These are phyloP conservation scores for Diaporthe destruens DNA, from an alignment of 2,329 filamentous ascomycete species.

Conservation along the genomic window DNA sequence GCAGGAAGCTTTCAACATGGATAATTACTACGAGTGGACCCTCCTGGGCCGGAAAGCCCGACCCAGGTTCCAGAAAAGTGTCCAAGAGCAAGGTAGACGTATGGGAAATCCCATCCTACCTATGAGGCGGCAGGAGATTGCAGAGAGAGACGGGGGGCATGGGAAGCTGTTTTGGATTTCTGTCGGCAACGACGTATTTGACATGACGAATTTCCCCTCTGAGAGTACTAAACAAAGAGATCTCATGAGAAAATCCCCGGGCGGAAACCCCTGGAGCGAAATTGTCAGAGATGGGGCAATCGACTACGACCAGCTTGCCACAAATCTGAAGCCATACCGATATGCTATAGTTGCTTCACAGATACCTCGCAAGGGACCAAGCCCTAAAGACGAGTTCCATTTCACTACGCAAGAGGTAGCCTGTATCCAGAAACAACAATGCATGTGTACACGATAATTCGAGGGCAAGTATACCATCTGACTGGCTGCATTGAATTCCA, in stretches of 20 bases:
- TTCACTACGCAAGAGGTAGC: slow-evolving; percentile 19
- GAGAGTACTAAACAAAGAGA: background rate
- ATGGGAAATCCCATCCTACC: slow-evolving; percentile 19
- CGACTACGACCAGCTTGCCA: slow-evolving; percentile 1
- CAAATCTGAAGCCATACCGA: slow-evolving; percentile 10
- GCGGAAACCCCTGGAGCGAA: slow-evolving; percentile 1
- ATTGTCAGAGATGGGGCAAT: background rate
- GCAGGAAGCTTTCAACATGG: background rate
- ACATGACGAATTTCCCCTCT: slow-evolving; percentile 15
- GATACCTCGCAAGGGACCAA: slow-evolving; percentile 1
- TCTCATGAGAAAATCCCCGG: background rate
- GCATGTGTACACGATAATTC: slow-evolving; percentile 34
- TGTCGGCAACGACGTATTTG: slow-evolving; percentile 25
- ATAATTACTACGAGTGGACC: slow-evolving; percentile 6
- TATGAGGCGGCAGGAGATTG: slow-evolving; percentile 18
- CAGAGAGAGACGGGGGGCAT: slow-evolving; percentile 10
- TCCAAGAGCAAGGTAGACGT: background rate
- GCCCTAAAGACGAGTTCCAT: background rate
- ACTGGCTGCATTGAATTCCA: slow-evolving; percentile 23
- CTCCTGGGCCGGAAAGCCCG: slow-evolving; percentile 7
- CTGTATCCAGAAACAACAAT: slow-evolving; percentile 22
- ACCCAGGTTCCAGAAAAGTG: background rate
- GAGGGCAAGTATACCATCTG: slow-evolving; percentile 28
- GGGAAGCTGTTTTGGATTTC: slow-evolving; percentile 27
- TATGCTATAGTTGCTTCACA: slow-evolving; percentile 22